phyloP scores from a whole-genome alignment of 352 stramenopile genomes.

The Thraustochytrium sp. region DNA sequence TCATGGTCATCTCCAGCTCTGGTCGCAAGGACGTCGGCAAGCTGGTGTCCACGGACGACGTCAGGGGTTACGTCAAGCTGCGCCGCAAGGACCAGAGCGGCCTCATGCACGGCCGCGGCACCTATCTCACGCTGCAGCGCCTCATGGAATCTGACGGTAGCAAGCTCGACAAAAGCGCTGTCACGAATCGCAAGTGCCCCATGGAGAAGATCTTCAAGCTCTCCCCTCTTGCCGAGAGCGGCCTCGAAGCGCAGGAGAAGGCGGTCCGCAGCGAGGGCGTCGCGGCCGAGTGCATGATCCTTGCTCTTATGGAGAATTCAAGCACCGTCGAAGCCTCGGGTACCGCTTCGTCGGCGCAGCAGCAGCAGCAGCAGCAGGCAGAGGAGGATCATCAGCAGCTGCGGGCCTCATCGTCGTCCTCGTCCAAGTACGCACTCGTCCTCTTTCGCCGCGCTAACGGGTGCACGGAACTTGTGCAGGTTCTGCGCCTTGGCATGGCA shows the following conservation, averaged over 20 bases:
- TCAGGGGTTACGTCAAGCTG: constrained; percentile 39
- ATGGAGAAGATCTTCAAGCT: constrained; percentile 42
- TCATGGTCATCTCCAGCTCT: constrained; percentile 33
- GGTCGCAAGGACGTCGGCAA: constrained; percentile 2
- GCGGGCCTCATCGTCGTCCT: too few relatives aligned
- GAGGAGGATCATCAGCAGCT: too few relatives aligned
- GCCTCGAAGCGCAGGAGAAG: not conserved
- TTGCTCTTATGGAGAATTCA: not conserved
- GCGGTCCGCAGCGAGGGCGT: not conserved
- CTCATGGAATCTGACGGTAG: not conserved
- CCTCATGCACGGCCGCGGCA: not conserved
- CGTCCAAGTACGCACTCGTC: too few relatives aligned
- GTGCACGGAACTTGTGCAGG: not conserved
- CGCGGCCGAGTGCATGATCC: not conserved
- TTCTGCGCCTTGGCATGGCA: not conserved
- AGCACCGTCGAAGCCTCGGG: too few relatives aligned
- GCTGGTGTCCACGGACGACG: constrained; percentile 17
- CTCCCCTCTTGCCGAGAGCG: not conserved
- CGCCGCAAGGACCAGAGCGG: not conserved
- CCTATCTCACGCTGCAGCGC: not conserved
- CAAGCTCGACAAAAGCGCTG: not conserved
- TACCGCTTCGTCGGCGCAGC: too few relatives aligned
- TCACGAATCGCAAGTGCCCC: constrained; percentile 34
- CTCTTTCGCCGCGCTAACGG: not conserved
- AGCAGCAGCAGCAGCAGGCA: too few relatives aligned